These are phyloP conservation scores for Aspergillus terreus DNA, from an alignment of 2,329 filamentous ascomycete genomes.

Conservation along the genomic window DNA sequence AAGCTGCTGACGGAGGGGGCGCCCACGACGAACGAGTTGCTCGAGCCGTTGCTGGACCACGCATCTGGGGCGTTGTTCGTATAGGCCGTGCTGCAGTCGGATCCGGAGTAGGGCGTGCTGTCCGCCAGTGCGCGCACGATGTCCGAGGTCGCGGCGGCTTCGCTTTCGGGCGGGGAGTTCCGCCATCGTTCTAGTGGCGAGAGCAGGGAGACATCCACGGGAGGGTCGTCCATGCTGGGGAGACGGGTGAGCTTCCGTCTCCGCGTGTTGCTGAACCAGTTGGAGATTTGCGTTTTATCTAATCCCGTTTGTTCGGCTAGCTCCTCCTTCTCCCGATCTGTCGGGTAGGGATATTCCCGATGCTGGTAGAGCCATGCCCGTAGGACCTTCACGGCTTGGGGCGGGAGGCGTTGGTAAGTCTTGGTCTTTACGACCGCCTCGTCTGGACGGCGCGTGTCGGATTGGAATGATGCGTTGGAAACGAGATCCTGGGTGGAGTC, in stretches of 20 bases:
- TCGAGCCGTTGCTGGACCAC: conserved; percentile 46
- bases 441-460: not conserved
- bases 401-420: conserved; percentile 2
- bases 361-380: conserved; percentile 79
- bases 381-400: conserved; percentile 63
- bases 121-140: conserved; percentile 55
- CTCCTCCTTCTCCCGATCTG: conserved; percentile 74
- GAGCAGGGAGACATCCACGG: conserved; percentile 45
- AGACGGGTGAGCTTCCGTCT: conserved; percentile 50
- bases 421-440: not conserved
- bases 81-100: conserved; percentile 12
- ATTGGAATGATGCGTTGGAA: not conserved
- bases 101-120: conserved; percentile 17
- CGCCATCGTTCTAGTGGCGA: conserved; percentile 64
- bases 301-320: conserved; percentile 72
- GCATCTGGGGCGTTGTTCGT: conserved; percentile 20
- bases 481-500: not conserved
- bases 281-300: conserved; percentile 77
- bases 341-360: conserved; percentile 76
- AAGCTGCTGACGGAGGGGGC: conserved; percentile 49
- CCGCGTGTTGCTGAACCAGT: conserved; percentile 84
- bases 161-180: conserved; percentile 61
- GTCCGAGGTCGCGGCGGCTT: conserved; percentile 58
- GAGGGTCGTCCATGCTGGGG: not conserved
- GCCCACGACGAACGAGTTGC: conserved; percentile 42